Conservation (phyloP, 2,329 filamentous ascomycete genomes). For the Graphiopsis chlorocephala region DNA sequence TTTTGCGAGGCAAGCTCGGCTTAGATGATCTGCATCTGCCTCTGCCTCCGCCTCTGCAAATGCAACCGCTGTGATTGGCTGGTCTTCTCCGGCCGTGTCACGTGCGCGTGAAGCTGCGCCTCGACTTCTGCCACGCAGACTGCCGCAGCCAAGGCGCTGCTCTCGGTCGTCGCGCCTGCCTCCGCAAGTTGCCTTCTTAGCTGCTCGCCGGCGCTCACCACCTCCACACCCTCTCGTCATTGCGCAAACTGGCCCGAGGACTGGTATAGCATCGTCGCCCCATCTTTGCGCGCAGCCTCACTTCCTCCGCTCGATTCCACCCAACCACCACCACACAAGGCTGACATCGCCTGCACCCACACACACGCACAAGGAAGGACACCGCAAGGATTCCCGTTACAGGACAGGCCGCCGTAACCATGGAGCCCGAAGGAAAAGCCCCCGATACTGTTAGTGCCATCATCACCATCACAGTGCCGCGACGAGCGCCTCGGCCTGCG, state of each 20-base stretch:
- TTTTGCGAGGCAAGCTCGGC: slow-evolving; percentile 4
- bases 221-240: slow-evolving; percentile 5
- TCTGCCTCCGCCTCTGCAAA: background rate
- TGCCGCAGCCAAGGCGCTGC: background rate
- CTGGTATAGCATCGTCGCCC: slow-evolving; percentile 8
- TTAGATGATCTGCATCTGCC: background rate
- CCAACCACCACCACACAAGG: background rate
- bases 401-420: slow-evolving; percentile 10
- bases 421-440: slow-evolving; percentile 15
- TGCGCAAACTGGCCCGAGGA: slow-evolving; percentile 5
- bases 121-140: background rate
- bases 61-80: slow-evolving; percentile 6
- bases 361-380: slow-evolving; percentile 13
- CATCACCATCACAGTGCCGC: background rate
- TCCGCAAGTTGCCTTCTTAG: background rate
- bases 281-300: slow-evolving; percentile 13
- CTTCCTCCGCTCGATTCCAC: background rate
- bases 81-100: background rate
- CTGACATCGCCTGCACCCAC: slow-evolving; percentile 3
- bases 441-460: slow-evolving; percentile 16
- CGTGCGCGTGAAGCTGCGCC: background rate
- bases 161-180: background rate
- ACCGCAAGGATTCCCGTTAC: background rate
- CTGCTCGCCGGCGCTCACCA: background rate
- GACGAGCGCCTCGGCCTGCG: background rate